Evolutionary conservation across 2,329 filamentous ascomycete species (phyloP), one percentile per base, ranked within the genome.

Genomic region (Teratosphaeria destructans): DNA sequence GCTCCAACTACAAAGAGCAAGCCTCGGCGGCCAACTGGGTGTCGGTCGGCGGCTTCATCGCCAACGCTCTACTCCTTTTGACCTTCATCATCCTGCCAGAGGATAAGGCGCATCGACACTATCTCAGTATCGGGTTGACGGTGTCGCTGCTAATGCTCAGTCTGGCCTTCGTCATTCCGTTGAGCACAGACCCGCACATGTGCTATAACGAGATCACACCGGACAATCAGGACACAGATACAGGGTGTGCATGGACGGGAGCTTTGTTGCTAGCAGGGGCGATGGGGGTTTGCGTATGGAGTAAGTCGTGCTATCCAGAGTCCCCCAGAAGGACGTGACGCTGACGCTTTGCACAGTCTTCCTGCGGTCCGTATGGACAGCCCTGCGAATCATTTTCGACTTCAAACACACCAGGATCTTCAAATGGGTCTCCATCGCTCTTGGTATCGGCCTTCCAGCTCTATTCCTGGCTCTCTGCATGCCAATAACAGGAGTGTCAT

Each of bases 201-300:
- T 97, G 93, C 73, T 88, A 84, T 70, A 88, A 97, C 71, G 78
- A 81, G 54, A 96, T 97, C 68, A 97, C 93, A 0, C 93, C 93
- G 0, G 85, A 96, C 69, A 89, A 91, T 70, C 96, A 96, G 91
- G 80, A 85, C 63, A 58, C 59, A n/a, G 61, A 63, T 59, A 14
- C 56, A 11, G 56, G 57, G 19, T 63, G 93, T 71, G 92, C 90
- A 5, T 86, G 90, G 59, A 95, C 91, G 0, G 93, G 92, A 7
- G 81, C 89, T 1, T 85, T 95, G 63, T 76, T 96, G 54, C 81
- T 96, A 54, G 82, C 90, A 35, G 92, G 94, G 57, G 91, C 92
- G 54, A 90, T 92, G 83, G 82, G 85, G 37, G 88, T 86, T 53
- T 84, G 91, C 23, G 85, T 95, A 72, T 99, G 93, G 93, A 82